Evolutionary conservation across 2,329 filamentous ascomycete species (phyloP), one percentile per base, ranked within the genome.

Genomic region (Fusarium sp.): DNA sequence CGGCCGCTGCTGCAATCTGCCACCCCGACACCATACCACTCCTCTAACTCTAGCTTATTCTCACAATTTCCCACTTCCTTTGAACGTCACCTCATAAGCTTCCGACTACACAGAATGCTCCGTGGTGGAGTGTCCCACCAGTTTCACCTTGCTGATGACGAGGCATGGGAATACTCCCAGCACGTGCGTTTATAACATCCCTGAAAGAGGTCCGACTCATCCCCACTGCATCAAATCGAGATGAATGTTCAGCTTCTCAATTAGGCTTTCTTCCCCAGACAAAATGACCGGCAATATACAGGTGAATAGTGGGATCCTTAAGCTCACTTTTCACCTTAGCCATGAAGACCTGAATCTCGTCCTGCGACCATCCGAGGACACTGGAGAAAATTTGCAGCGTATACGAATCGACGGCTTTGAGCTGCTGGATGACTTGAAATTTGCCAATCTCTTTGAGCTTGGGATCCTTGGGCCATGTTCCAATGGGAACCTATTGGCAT

Each of bases 321-420:
- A 70, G 55, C 39, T 70, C 64, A 24, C 49, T 69, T 33, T 58
- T 63, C 14, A 54, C 55, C 45, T 59, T 67, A 5, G 59, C 66
- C 31, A 69, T 62, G 14, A 68, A 51, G 3, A 68, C 59, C 33
- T 68, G 59, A 15, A 61, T 69, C 36, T 65, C 66, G 5, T 63
- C 56, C 9, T 62, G 45, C 3, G 48, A 38, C 66, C 63, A 68
- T 26, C 66, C 66, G 13, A 69, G 56, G 3, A 63, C 46, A 1
- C 26, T 26, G 2, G 44, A 46, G 46, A 68, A 68, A 20, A 68
- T 51, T 22, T 45, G 56, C 1, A 57, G 61, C 3, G 61, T 62
- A 11, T 68, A 68, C 8, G 65, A 65, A 11, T 60, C 55, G 18
- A 61, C 53, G 13, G 48, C 61, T 11, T 68, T 33, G 10, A 36